Evolutionary conservation across 805 yeast species (phyloP), one percentile per base, ranked within the genome.

Genomic region (Ogataea ramenticola): DNA sequence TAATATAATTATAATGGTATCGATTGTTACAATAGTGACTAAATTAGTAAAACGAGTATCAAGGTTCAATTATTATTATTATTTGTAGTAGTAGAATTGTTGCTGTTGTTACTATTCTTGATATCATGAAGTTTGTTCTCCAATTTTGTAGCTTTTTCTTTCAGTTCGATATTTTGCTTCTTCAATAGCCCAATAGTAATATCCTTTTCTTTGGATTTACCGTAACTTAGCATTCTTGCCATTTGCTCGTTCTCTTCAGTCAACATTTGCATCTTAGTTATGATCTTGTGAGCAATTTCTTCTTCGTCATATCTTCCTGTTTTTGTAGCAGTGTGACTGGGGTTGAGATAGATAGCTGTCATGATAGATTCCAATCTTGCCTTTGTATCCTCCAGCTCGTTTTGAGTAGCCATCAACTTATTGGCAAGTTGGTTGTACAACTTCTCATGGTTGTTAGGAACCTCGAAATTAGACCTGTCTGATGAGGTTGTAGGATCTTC

Each of bases 211-310:
- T 82, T 82, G 36, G 85, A 72, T 57, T 80, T 80, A n/a, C 95
- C 87, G 60, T 72, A 81, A 49, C 89, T 79, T 11, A 86, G 60
- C 80, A 85, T 78, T 52, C 77, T 77, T 48, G 81, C 72, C 64
- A 87, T 70, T 49, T 73, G 79, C 45, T 79, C 80, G 57, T 87
- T 87, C 56, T 87, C 95, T 39, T 72, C 74, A 17, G 77, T 77
- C 46, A 87, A 63, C 45, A 72, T 65, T 43, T 76, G 75, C 49
- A 87, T 53, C 52, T 85, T 78, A 35, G 72, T 71, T 34, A 86
- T 68, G 46, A 86, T 76, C 53, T 81, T 80, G 56, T 86, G 93
- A 14, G 90, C 79, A 39, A 85, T 64, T 44, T 85, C 89, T 53
- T 84, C 80, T 41, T 78, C 82, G 54, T 86, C 95, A 57, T 77